These are phyloP conservation scores for Austropuccinia psidii DNA, from an alignment of 1,284 basidiomycete genomes.

Conservation along the genomic window DNA sequence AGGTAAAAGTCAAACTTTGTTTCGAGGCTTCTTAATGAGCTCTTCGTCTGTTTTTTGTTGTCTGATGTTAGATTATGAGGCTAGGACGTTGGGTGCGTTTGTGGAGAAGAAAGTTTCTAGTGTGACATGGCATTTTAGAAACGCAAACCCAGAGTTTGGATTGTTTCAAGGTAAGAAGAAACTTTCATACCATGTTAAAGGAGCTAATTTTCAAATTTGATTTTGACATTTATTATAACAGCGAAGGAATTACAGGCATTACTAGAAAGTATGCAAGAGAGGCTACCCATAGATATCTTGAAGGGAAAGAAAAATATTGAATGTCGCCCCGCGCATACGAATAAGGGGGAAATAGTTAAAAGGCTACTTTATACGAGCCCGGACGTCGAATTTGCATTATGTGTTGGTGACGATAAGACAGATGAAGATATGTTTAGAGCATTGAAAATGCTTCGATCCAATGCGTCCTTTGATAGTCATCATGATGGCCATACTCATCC, in stretches of 20 bases:
- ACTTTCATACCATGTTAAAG: neutral
- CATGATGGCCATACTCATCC: neutral
- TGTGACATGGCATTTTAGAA: constrained; percentile 96
- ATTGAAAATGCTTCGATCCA: constrained; percentile 47
- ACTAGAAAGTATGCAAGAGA: constrained; percentile 65
- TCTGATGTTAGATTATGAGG: constrained; percentile 43
- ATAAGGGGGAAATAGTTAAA: constrained; percentile 49
- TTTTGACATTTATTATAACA: constrained; percentile 40
- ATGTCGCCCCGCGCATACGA: constrained; percentile 85
- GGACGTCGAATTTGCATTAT: constrained; percentile 30
- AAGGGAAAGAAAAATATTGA: constrained; percentile 94
- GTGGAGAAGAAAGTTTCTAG: constrained; percentile 95
- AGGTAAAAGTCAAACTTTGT: too few species aligned
- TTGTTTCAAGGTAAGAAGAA: constrained; percentile 42
- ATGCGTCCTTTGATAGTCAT: constrained; percentile 1
- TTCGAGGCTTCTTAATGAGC: neutral
- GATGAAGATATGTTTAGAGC: constrained; percentile 97
- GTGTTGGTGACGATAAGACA: constrained; percentile 45
- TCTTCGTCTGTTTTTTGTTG: neutral
- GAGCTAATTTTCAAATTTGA: constrained; percentile 1
- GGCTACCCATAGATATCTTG: constrained; percentile 48
- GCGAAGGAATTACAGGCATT: constrained; percentile 87
- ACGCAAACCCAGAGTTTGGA: constrained; percentile 90
- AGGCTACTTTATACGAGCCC: constrained; percentile 18
- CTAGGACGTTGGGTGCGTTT: constrained; percentile 78